Evolutionary conservation across 169 alveolate species (phyloP), one percentile per base, ranked within the genome.

Genomic region (Plasmodium vinckei): DNA sequence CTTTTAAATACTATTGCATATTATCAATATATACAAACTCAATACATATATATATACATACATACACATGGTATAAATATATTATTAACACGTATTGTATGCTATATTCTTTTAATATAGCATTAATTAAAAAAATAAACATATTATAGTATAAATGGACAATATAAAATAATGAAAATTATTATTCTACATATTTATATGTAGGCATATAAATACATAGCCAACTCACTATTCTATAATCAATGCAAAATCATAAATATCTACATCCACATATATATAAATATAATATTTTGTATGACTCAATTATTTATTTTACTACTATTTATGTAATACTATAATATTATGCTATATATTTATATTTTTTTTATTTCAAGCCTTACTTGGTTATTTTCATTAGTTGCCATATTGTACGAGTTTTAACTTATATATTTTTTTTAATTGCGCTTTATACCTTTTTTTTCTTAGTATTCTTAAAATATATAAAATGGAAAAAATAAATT

Each of bases 341-440:
- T 27, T 27, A 27, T 27, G 5, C 42, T 27, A 65, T 21, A 65
- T 65, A 69, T 27, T 42, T 69, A 47, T 56, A 47, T 27, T 47
- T 69, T 69, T 17, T n/a, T 69, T 51, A 57, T 57, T 57, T n/a
- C 17, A 69, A 13, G 47, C 42, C 60, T 73, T 73, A 73, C 88
- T 54, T 73, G 88, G 70, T 73, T 73, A 60, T 27, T 63, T 64
- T 73, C 88, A 15, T 59, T 73, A 65, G 88, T 49, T 73, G 88
- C 88, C 88, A 73, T 73, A 25, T 61, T 61, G 73, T 63, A 63
- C 39, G 39, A 25, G 13, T 63, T 56, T n/a, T 19, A 27, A 42
- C 33, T 49, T 73, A 73, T 47, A 19, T 39, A 25, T 59, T 57
- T 39, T 47, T 73, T 25, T 44, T 56, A 19, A n/a, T 23, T 25